Evolutionary conservation across 768 basidiomycete genomes (phyloP).

Genomic region (Cytidiella melzeri): DNA sequence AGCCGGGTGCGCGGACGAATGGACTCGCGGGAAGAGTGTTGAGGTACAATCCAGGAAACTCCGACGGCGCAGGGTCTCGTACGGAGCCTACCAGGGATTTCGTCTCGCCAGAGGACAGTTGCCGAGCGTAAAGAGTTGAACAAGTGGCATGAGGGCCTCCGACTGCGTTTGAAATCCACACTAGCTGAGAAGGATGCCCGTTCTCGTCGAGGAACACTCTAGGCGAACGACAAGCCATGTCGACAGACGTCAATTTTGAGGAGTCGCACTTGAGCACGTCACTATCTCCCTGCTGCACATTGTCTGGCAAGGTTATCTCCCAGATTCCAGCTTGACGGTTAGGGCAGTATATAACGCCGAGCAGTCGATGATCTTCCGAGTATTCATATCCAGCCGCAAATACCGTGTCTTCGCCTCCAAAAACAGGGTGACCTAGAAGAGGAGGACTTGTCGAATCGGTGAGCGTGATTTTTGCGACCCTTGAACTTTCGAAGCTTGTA

Average conservation of each 20-base stretch:
- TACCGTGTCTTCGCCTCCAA: constrained; percentile 35
- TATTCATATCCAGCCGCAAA: constrained; percentile 60
- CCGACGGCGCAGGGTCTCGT: constrained; percentile 29
- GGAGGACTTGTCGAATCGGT: constrained; percentile 18
- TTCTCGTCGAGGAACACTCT: constrained; percentile 32
- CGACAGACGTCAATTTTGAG: constrained; percentile 36
- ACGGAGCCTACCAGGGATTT: constrained; percentile 37
- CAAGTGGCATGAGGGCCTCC: constrained; percentile 61
- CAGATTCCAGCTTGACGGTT: constrained; percentile 58
- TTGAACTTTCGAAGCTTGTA: constrained; percentile 15
- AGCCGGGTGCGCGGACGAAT: constrained; percentile 25
- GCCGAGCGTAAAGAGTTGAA: constrained; percentile 39
- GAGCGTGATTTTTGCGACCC: constrained; percentile 9
- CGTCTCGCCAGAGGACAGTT: constrained; percentile 23
- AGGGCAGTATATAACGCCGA: constrained; percentile 54
- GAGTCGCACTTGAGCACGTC: constrained; percentile 16
- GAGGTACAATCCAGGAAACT: constrained; percentile 62
- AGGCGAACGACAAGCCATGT: constrained; percentile 54
- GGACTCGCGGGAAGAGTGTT: constrained; percentile 39
- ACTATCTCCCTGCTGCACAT: constrained; percentile 7
- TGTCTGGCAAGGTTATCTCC: constrained; percentile 32
- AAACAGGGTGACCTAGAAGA: constrained; percentile 52
- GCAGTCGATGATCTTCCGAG: constrained; percentile 46
- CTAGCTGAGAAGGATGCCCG: constrained; percentile 24
- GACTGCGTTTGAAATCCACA: constrained; percentile 49